Conservation (phyloP, 176 grass and related monocot species). For the Avena eriantha region DNA sequence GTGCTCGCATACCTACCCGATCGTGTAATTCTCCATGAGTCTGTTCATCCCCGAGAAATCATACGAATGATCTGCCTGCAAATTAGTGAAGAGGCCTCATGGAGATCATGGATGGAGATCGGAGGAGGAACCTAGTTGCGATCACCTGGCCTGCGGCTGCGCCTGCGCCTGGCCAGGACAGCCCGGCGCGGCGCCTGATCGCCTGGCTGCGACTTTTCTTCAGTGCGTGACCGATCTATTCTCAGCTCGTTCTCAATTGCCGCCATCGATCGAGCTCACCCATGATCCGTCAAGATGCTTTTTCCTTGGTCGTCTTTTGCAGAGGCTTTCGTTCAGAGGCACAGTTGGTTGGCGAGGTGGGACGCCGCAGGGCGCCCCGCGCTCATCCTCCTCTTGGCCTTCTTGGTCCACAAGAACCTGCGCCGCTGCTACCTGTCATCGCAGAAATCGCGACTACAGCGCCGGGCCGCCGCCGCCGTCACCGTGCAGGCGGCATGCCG, state of each 20-base stretch:
- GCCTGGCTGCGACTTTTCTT: slow-evolving; percentile 49
- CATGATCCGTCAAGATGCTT: slow-evolving; percentile 27
- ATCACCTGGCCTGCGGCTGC: not conserved
- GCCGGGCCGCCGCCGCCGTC: slow-evolving; percentile 35
- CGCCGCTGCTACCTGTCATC: slow-evolving; percentile 44
- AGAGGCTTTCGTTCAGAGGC: slow-evolving; percentile 50
- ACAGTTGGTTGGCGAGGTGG: slow-evolving; percentile 45
- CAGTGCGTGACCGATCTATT: slow-evolving; percentile 47
- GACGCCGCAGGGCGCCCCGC: slow-evolving; percentile 45
- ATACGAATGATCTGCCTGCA: slow-evolving; percentile 5
- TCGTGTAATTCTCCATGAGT: not conserved
- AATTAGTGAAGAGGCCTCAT: not conserved
- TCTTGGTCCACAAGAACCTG: slow-evolving; percentile 47
- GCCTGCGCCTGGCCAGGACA: slow-evolving; percentile 14
- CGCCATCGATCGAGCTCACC: not conserved
- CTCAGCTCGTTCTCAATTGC: not conserved
- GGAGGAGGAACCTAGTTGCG: slow-evolving; percentile 31
- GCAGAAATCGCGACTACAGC: slow-evolving; percentile 40
- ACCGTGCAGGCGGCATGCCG: slow-evolving; percentile 54
- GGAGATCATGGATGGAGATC: slow-evolving; percentile 54
- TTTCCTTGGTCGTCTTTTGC: slow-evolving; percentile 13
- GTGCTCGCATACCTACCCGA: not conserved
- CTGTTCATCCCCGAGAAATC: slow-evolving; percentile 34
- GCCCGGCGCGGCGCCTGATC: slow-evolving; percentile 46
- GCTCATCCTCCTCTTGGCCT: slow-evolving; percentile 26